Percentiles rank a stretch among this genome's conserved stretches.
These are phyloP conservation scores for Discostella pseudostelligera DNA, from an alignment of 108 stramenopile genomes.

Conservation along the genomic window DNA sequence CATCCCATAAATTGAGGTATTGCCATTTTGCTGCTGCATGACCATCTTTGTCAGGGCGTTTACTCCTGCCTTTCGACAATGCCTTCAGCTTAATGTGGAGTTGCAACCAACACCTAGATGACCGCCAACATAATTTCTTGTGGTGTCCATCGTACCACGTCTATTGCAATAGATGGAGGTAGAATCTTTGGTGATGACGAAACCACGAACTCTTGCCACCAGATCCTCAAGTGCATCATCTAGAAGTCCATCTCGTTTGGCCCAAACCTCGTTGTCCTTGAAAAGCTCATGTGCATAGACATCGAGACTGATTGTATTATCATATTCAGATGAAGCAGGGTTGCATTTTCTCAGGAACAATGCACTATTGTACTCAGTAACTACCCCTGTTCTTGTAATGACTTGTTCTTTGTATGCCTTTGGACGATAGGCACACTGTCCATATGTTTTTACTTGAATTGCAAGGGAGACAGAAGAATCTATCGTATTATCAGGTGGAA, in stretches of 20 bases:
- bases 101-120: too few species aligned
- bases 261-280: not conserved
- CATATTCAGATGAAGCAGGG: not conserved
- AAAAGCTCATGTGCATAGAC: not conserved
- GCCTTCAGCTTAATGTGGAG: too few species aligned
- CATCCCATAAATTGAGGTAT: not conserved
- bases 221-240: not conserved
- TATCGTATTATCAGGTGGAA: too few species aligned
- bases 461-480: not conserved
- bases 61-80: too few species aligned
- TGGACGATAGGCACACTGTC: not conserved
- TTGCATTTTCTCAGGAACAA: not conserved
- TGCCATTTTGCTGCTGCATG: too few species aligned
- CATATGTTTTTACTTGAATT: not conserved
- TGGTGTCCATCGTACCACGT: too few species aligned
- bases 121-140: slow-evolving; percentile 34
- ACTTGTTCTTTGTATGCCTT: not conserved
- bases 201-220: not conserved
- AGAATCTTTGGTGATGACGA: too few species aligned
- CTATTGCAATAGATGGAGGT: too few species aligned
- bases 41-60: too few species aligned
- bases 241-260: not conserved
- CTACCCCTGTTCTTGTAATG: not conserved
- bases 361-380: not conserved
- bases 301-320: not conserved